Conservation (phyloP, 1,284 basidiomycete species). For the Pholiota adiposa region DNA sequence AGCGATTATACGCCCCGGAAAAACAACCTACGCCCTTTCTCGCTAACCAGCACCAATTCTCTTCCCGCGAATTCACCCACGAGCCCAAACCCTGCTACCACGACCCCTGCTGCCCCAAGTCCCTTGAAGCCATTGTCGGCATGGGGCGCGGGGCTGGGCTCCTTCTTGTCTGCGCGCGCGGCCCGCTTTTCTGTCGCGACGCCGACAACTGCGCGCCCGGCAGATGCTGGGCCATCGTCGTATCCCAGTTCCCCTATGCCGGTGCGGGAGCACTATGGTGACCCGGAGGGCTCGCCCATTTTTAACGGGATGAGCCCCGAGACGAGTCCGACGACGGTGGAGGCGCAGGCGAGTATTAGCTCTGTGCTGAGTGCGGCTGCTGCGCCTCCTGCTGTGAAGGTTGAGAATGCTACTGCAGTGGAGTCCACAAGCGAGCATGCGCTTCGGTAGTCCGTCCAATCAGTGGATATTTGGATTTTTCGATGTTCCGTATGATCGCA, state of each 20-base stretch:
- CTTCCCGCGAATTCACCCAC: constrained; percentile 21
- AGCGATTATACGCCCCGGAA: constrained; percentile 31
- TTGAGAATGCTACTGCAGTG: not conserved
- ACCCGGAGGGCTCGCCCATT: constrained; percentile 26
- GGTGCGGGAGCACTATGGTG: constrained; percentile 21
- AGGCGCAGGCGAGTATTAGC: constrained; percentile 18
- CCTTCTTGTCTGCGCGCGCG: constrained; percentile 52
- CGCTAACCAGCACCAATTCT: constrained; percentile 28
- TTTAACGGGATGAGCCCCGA: constrained; percentile 30
- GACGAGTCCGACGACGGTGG: constrained; percentile 21
- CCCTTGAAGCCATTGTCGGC: constrained; percentile 42
- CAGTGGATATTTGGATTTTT: not conserved
- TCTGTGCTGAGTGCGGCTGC: constrained; percentile 20
- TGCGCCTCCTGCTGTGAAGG: not conserved
- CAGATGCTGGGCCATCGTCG: constrained; percentile 1
- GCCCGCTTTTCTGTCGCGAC: constrained; percentile 33
- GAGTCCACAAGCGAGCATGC: not conserved
- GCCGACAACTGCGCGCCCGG: constrained; percentile 22
- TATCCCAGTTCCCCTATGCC: constrained; percentile 15
- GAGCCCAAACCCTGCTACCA: constrained; percentile 8
- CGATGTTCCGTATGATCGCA: not conserved
- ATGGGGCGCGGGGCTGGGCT: constrained; percentile 66
- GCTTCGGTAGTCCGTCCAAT: not conserved
- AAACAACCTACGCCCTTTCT: constrained; percentile 30
- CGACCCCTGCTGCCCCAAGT: constrained; percentile 28